Evolutionary conservation across 73 alveolate genomes (phyloP).

Genomic region (Uronychia binucleata): DNA sequence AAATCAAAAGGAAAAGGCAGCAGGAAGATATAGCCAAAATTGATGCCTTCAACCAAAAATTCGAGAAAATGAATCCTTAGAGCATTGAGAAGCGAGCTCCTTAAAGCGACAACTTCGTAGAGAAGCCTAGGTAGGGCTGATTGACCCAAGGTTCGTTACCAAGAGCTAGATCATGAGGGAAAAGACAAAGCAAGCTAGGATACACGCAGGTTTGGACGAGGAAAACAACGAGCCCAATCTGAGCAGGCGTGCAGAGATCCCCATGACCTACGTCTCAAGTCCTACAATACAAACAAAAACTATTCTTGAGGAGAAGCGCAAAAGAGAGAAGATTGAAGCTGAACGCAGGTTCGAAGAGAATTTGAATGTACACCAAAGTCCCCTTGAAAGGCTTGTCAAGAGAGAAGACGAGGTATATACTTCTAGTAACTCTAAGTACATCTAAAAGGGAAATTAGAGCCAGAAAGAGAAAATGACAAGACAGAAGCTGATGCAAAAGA

Average conservation of each 20-base stretch:
- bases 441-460: constrained; percentile 58
- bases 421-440: not conserved
- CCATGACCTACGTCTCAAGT: not conserved
- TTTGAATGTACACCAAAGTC: constrained; percentile 52
- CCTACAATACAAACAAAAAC: not conserved
- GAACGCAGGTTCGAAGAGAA: constrained; percentile 3
- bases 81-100: too few species aligned
- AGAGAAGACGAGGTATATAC: constrained; percentile 74
- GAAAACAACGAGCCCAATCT: not conserved
- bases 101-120: too few species aligned
- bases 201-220: not conserved
- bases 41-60: too few species aligned
- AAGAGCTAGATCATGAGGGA: not conserved
- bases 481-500: constrained; percentile 59
- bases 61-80: too few species aligned
- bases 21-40: not conserved
- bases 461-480: constrained; percentile 65
- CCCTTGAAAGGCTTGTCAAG: constrained; percentile 67
- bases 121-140: too few species aligned
- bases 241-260: not conserved
- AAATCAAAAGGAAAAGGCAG: not conserved
- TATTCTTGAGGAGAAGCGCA: not conserved
- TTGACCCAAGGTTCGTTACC: not conserved
- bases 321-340: constrained; percentile 13
- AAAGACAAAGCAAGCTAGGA: not conserved